Base-by-base conservation (phyloP, 768 basidiomycete species). In the Termitomyces sp. region DNA sequence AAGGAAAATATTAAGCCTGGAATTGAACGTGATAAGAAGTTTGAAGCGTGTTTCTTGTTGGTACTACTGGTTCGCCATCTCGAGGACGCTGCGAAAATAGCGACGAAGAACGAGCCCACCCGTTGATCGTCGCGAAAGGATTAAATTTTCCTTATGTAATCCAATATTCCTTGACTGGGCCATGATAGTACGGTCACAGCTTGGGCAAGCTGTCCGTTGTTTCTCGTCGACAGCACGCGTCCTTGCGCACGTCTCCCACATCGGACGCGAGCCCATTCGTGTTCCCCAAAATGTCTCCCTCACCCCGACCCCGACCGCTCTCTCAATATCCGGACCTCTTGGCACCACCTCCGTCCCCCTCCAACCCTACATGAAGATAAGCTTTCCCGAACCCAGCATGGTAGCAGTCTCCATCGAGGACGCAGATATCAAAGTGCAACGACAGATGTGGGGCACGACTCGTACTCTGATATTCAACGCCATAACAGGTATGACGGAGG, bases 381-480 rank as follows among this genome's bases (percentile, higher is more conserved):
- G 72, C 52, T 75, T 76, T 50, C 71, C 78, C 1, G 69, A 75
- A 42, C 67, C 73, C 47, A 68, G 72, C 59, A 69, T 69, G 15
- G 68, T 82, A 65, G 70, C 75, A n/a, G 69, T 83, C 24, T 60
- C 80, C 7, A 85, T 96, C 46, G 81, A 88, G 63, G 79, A 93
- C 66, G 78, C 88, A 1, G 76, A 80, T 44, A 69, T 84, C 53
- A 90, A 92, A 70, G 75, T 83, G 54, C 95, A 98, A 72, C 85
- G 92, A 45, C 83, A 88, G 58, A 88, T 92, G 81, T 98, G 96
- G 95, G 96, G 96, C n/a, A 85, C 92, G 47, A 95, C 93, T 15
- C 86, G 95, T 55, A 89, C 94, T 0, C 80, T 95, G 63, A 91
- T 98, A 69, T 78, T 81, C 63, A 98, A 98, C 69, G 95, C 95